Percentiles rank a stretch among this genome's conserved stretches.
phyloP scores from a whole-genome alignment of 176 grass and related monocot genomes.

The Musa beccarii region DNA sequence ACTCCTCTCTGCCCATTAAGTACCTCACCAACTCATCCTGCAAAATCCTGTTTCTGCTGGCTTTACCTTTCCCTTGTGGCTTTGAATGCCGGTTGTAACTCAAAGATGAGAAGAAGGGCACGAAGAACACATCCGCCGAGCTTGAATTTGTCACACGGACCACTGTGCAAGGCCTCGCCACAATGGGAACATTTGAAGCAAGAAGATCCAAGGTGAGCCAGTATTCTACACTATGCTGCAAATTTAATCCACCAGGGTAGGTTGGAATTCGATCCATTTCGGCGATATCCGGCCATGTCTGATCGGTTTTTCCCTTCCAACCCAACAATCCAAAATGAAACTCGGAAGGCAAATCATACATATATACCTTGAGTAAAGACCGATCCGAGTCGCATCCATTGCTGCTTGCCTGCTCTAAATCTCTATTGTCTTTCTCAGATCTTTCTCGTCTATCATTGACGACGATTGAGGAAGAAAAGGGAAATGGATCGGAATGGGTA shows the following conservation, averaged over 20 bases:
- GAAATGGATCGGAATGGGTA: neutral
- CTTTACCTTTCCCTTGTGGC: conserved; percentile 33
- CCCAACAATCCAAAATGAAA: conserved; percentile 83
- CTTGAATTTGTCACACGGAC: conserved; percentile 55
- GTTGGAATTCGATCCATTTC: conserved; percentile 33
- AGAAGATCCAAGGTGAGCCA: conserved; percentile 78
- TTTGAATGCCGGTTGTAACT: conserved; percentile 81
- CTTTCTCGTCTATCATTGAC: neutral
- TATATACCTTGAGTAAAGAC: conserved; percentile 45
- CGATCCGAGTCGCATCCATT: conserved; percentile 30
- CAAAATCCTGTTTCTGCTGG: conserved; percentile 38
- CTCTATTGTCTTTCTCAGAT: neutral
- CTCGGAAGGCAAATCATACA: conserved; percentile 62
- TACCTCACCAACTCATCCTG: conserved; percentile 60
- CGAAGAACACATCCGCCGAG: conserved; percentile 60
- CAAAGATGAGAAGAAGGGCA: conserved; percentile 83
- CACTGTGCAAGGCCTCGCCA: conserved; percentile 41
- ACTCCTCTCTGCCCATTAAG: conserved; percentile 37
- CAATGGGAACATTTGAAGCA: conserved; percentile 27
- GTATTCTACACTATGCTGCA: conserved; percentile 88
- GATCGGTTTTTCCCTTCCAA: conserved; percentile 35
- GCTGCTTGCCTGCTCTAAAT: neutral
- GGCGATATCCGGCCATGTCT: conserved; percentile 52
- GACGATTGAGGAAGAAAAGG: neutral
- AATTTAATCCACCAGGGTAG: conserved; percentile 81